Evolutionary conservation across 257 asterid genomes (phyloP).

Genomic region (Jasminum sambac): DNA sequence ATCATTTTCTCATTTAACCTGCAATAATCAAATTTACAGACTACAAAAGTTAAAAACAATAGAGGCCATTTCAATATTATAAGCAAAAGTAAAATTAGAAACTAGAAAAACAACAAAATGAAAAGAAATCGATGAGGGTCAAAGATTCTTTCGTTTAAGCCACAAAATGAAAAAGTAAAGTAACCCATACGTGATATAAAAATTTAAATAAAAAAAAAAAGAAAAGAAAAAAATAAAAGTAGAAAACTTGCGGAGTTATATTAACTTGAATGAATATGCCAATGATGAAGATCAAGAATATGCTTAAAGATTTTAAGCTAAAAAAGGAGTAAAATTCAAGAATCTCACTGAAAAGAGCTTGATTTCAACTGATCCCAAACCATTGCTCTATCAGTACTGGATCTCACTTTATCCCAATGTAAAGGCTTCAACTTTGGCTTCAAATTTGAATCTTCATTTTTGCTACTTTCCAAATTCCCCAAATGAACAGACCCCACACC

Average conservation of each 20-base stretch:
- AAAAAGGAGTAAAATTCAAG: background rate
- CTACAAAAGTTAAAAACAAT: background rate
- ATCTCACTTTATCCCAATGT: slow-evolving; percentile 92
- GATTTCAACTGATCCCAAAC: slow-evolving; percentile 84
- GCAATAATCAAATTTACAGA: slow-evolving; percentile 22
- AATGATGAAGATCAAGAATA: slow-evolving; percentile 2
- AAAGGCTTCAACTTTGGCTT: slow-evolving; percentile 75
- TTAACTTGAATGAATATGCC: background rate
- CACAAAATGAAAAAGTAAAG: background rate
- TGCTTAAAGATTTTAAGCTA: background rate
- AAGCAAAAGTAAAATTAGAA: background rate
- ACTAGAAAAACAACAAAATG: background rate
- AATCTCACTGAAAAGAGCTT: slow-evolving; percentile 73
- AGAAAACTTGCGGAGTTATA: no score
- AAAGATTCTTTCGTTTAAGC: background rate
- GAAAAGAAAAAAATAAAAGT: background rate
- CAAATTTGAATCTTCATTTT: slow-evolving; percentile 35
- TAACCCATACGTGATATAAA: background rate
- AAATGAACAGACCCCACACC: slow-evolving; percentile 23
- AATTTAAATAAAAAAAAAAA: no score
- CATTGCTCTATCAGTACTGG: slow-evolving; percentile 69
- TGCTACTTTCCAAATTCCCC: slow-evolving; percentile 30
- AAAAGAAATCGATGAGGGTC: background rate
- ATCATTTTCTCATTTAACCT: slow-evolving; percentile 90
- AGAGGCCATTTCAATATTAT: background rate